phyloP scores from a whole-genome alignment of 1,139 yeast species.

The Diutina neorugosa region DNA sequence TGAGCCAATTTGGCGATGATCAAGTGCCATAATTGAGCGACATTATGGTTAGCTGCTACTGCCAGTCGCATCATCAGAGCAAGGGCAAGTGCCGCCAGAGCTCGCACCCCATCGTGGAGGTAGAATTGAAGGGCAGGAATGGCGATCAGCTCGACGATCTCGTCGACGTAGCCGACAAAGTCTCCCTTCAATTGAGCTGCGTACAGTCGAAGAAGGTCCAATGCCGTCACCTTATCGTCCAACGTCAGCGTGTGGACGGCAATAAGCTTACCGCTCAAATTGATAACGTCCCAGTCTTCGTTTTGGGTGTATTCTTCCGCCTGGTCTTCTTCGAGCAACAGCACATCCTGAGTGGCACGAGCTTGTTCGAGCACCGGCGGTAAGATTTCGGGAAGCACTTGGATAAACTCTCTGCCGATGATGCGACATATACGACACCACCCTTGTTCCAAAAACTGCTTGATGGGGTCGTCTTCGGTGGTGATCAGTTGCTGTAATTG shows the following conservation, averaged over 20 bases:
- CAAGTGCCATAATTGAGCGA: slow-evolving; percentile 57
- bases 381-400: slow-evolving; percentile 78
- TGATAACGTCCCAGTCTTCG: slow-evolving; percentile 94
- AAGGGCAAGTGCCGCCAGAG: slow-evolving; percentile 74
- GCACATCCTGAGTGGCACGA: slow-evolving; percentile 79
- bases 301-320: slow-evolving; percentile 70
- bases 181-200: slow-evolving; percentile 76
- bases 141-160: slow-evolving; percentile 66
- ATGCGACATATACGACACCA: slow-evolving; percentile 92
- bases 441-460: slow-evolving; percentile 80
- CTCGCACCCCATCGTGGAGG: slow-evolving; percentile 89
- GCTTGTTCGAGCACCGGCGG: slow-evolving; percentile 83
- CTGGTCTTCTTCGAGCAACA: slow-evolving; percentile 81
- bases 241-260: slow-evolving; percentile 89
- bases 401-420: slow-evolving; percentile 75
- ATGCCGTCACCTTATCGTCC: slow-evolving; percentile 88
- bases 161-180: slow-evolving; percentile 75
- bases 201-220: slow-evolving; percentile 79
- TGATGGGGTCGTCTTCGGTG: slow-evolving; percentile 74
- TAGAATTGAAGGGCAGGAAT: slow-evolving; percentile 85
- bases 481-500: slow-evolving; percentile 51
- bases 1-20: slow-evolving; percentile 59
- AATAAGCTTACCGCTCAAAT: slow-evolving; percentile 81
- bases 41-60: slow-evolving; percentile 48
- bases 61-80: slow-evolving; percentile 66